These are phyloP conservation scores for Xylaria sp. DNA, from an alignment of 2,329 filamentous ascomycete species.

Conservation along the genomic window DNA sequence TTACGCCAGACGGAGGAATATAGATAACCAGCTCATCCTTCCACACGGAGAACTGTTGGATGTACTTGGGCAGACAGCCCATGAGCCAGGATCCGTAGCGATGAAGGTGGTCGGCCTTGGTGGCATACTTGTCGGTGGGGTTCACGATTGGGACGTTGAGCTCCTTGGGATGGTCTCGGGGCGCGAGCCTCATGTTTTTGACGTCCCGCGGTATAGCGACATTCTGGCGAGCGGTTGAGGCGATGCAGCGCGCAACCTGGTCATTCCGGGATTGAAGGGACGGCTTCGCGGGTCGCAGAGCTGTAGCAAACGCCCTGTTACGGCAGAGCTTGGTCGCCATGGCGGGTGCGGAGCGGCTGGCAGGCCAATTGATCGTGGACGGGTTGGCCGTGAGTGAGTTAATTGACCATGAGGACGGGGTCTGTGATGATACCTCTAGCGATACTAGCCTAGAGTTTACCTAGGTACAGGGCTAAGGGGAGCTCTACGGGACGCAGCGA, in stretches of 20 bases:
- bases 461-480: background rate
- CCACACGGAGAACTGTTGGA: conserved; percentile 99
- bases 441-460: background rate
- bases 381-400: conserved; percentile 24
- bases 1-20: conserved; percentile 84
- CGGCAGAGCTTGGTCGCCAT: conserved; percentile 68
- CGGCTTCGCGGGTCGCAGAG: conserved; percentile 58
- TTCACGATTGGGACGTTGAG: conserved; percentile 84
- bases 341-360: conserved; percentile 43
- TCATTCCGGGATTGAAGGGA: conserved; percentile 48
- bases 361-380: conserved; percentile 52
- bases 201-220: conserved; percentile 66
- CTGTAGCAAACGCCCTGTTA: conserved; percentile 61
- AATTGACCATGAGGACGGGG: conserved; percentile 25
- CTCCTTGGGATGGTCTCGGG: conserved; percentile 61
- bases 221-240: conserved; percentile 53
- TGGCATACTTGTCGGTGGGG: conserved; percentile 89
- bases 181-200: conserved; percentile 71
- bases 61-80: conserved; percentile 94
- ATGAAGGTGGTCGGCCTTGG: conserved; percentile 87
- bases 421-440: background rate
- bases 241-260: conserved; percentile 54
- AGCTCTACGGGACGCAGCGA: background rate
- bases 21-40: conserved; percentile 98
- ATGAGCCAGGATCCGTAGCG: conserved; percentile 96